Percentiles rank a stretch among this genome's conserved stretches.
Evolutionary conservation across 2,329 filamentous ascomycete genomes (phyloP).

Genomic region (Fonsecaea erecta): DNA sequence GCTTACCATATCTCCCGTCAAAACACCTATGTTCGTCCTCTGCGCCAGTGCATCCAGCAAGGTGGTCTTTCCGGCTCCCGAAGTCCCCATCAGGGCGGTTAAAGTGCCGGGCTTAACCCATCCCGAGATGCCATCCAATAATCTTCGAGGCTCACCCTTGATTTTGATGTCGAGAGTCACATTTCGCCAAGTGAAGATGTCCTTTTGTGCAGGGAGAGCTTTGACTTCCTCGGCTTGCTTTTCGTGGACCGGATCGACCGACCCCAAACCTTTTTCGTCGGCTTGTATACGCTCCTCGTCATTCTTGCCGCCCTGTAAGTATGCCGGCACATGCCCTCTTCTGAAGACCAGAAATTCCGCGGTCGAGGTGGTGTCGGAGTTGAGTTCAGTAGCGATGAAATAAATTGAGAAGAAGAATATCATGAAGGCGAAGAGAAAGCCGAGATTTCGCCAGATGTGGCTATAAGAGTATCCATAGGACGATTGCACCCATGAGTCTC

Average conservation of each 20-base stretch:
- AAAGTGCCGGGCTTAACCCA: conserved; percentile 62
- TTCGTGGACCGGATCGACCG: conserved; percentile 53
- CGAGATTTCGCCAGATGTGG: conserved; percentile 72
- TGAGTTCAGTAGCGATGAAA: conserved; percentile 66
- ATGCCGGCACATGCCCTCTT: conserved; percentile 65
- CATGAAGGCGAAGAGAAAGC: conserved; percentile 69
- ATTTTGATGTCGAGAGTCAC: conserved; percentile 60
- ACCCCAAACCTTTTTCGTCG: conserved; percentile 33
- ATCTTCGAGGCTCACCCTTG: conserved; percentile 61
- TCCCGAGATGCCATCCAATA: conserved; percentile 60
- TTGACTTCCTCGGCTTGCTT: conserved; percentile 38
- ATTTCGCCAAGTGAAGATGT: conserved; percentile 58
- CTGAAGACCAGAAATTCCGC: conserved; percentile 78
- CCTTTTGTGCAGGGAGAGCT: conserved; percentile 44
- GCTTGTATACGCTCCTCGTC: conserved; percentile 31
- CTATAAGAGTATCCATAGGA: conserved; percentile 62
- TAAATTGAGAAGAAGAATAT: conserved; percentile 67
- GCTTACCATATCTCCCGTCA: conserved; percentile 64
- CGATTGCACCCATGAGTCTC: conserved; percentile 63
- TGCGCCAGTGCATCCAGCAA: conserved; percentile 63
- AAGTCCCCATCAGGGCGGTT: conserved; percentile 66
- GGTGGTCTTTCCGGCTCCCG: conserved; percentile 66
- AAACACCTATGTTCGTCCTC: conserved; percentile 62
- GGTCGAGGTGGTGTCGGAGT: conserved; percentile 71
- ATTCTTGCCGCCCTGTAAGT: conserved; percentile 36